Evolutionary conservation across 1,284 basidiomycete genomes (phyloP), one percentile per base, ranked within the genome.

Genomic region (Psilocybe mexicana): DNA sequence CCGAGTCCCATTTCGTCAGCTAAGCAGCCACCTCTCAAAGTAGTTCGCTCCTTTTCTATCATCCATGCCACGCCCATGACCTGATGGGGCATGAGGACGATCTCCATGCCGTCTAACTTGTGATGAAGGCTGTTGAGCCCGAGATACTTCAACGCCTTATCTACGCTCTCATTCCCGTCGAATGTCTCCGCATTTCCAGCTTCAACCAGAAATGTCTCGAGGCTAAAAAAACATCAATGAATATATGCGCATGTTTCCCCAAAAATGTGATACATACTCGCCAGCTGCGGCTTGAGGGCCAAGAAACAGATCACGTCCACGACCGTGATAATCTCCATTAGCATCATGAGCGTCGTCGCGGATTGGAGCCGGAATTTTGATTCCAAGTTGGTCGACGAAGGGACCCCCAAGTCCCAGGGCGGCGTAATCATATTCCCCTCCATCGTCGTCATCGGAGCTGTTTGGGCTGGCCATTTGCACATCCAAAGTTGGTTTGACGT

Each of bases 1-100:
- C 83, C 82, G 11, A 85, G 74, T 48, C 83, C 84, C 84, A 86
- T 85, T 63, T 95, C 93, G 67, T 96, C 93, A 3, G 85, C 88
- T 10, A 93, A 72, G 63, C 86, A 87, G 28, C 90, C 91, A 60
- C 83, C 84, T 38, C 74, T 76, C 14, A 75, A 60, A 0, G 52
- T 18, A 28, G 76, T 72, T 43, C 70, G 70, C 67, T 88, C 87
- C 52, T 82, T 82, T 26, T 82, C 77, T 2, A 82, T 64, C 82
- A 87, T 86, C 87, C 87, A 89, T 1, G 82, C 78, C 0, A 87
- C 84, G 1, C 86, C 82, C 51, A 89, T 83, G 3, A 78, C 76
- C 63, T 90, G 87, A 71, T 88, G 86, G 10, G 86, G 79, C 77
- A 88, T 81, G 30, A 88, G 70, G 0, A 77, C 70, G 23, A 87